These are phyloP conservation scores for Torulaspora microellipsoides DNA, from an alignment of 805 yeast genomes.

Conservation along the genomic window DNA sequence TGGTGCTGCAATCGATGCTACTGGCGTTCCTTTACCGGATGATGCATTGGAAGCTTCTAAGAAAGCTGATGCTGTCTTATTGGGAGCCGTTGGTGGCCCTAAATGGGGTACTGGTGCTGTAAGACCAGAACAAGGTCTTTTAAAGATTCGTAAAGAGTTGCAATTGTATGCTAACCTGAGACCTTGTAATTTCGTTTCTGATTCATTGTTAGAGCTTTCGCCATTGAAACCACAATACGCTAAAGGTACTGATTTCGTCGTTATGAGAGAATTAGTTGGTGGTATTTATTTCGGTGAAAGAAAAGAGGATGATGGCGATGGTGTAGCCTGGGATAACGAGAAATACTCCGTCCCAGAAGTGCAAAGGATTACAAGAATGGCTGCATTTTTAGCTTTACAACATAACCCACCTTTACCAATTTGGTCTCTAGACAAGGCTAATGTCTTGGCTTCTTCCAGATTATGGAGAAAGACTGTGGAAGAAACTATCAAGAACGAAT, in stretches of 20 bases:
- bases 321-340: constrained; percentile 92
- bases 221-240: constrained; percentile 85
- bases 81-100: constrained; percentile 99
- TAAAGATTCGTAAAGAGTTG: constrained; percentile 90
- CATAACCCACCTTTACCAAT: constrained; percentile 89
- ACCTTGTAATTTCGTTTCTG: constrained; percentile 92
- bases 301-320: constrained; percentile 82
- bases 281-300: constrained; percentile 98
- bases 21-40: constrained; percentile 87
- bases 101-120: constrained; percentile 98
- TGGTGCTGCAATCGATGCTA: constrained; percentile 97
- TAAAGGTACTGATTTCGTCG: constrained; percentile 84
- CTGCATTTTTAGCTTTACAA: constrained; percentile 93
- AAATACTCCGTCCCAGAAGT: constrained; percentile 88
- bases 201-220: constrained; percentile 74
- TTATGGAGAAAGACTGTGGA: constrained; percentile 94
- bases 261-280: constrained; percentile 95
- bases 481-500: constrained; percentile 76
- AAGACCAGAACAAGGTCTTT: constrained; percentile 95
- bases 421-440: constrained; percentile 97
- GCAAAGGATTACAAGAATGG: constrained; percentile 95
- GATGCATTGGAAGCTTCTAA: constrained; percentile 79
- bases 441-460: constrained; percentile 92
- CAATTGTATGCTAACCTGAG: constrained; percentile 93
- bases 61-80: constrained; percentile 85